A percentile compares a stretch with the other conserved stretches of the same genome.
Conservation (phyloP, 148 eudicot species). For the Nyssa sinensis region DNA sequence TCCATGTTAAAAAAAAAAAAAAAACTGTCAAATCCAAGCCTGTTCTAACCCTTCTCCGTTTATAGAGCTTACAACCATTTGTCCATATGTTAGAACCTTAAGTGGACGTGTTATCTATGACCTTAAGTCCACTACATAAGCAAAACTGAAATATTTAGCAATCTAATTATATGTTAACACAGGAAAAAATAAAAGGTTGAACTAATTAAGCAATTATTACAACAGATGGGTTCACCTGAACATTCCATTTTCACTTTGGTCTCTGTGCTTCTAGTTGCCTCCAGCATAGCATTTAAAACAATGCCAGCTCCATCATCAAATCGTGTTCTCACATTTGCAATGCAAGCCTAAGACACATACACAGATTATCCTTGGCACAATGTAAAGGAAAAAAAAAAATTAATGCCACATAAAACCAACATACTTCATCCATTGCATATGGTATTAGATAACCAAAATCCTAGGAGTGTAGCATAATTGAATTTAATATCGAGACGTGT, state of each 20-base stretch:
- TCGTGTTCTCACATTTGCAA: conserved; percentile 55
- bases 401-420: background rate
- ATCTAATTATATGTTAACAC: background rate
- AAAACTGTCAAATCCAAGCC: too few relatives aligned
- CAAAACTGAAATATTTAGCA: background rate
- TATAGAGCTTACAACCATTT: too few relatives aligned
- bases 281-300: conserved; percentile 71
- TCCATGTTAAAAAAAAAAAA: too few relatives aligned
- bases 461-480: background rate
- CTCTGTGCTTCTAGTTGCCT: conserved; percentile 41
- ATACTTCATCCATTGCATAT: background rate
- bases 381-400: background rate
- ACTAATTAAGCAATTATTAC: background rate
- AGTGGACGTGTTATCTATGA: too few relatives aligned
- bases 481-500: background rate
- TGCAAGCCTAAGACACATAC: conserved; percentile 53
- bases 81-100: too few relatives aligned
- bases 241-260: conserved; percentile 35
- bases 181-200: background rate
- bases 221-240: conserved; percentile 41
- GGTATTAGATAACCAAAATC: background rate
- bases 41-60: too few relatives aligned
- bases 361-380: background rate
- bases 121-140: too few relatives aligned
- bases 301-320: conserved; percentile 52